A percentile compares a stretch with the other conserved stretches of the same genome.
Conservation (phyloP, 164 flowering plant genomes). For the Magnolia officinalis region DNA sequence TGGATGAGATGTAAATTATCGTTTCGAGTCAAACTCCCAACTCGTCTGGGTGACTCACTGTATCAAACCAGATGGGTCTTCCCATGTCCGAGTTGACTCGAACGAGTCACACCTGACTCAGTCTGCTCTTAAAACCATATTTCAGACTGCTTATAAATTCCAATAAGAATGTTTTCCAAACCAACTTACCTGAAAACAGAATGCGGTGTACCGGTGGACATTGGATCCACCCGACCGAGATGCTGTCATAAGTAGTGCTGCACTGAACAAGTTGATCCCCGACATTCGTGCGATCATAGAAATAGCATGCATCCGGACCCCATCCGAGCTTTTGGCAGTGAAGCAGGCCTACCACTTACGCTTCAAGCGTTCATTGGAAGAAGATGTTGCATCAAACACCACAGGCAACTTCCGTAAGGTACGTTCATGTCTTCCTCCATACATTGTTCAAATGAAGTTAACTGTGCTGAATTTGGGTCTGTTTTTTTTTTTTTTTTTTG, state of each 20-base stretch:
- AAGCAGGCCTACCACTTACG: constrained; percentile 71
- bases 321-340: constrained; percentile 50
- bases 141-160: background rate
- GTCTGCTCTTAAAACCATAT: background rate
- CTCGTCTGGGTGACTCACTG: background rate
- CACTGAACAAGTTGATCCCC: constrained; percentile 30
- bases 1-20: too few relatives aligned
- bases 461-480: too few relatives aligned
- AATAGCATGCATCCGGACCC: constrained; percentile 44
- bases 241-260: constrained; percentile 58
- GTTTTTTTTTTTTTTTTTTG: background rate
- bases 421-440: background rate
- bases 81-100: background rate
- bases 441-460: background rate
- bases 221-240: constrained; percentile 76
- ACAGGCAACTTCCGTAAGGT: constrained; percentile 72
- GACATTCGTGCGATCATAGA: constrained; percentile 55
- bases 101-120: background rate
- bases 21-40: too few relatives aligned
- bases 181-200: constrained; percentile 18
- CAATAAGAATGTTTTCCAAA: background rate
- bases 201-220: constrained; percentile 57
- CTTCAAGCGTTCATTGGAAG: constrained; percentile 69
- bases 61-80: background rate
- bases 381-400: constrained; percentile 69